A percentile compares a stretch with the other conserved stretches of the same genome.
phyloP scores from a whole-genome alignment of 306 rosid species.

The Macrotyloma uniflorum region DNA sequence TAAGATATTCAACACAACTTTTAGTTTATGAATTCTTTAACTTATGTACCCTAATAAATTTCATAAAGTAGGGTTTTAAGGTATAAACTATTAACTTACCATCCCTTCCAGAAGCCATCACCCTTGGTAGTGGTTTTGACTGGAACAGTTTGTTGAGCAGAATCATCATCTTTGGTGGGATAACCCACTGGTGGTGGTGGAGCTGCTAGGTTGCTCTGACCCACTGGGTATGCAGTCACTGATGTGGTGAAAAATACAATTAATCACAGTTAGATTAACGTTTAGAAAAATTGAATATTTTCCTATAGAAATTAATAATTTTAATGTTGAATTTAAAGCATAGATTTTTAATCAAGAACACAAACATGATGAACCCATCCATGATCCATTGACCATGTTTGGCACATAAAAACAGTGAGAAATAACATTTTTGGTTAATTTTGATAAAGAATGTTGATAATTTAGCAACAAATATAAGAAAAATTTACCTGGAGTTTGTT shows the following conservation, averaged over 20 bases:
- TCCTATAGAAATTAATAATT: neutral
- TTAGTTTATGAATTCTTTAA: no score
- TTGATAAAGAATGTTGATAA: neutral
- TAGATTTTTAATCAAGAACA: neutral
- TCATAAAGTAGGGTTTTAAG: neutral
- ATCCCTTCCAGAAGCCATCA: slow-evolving; percentile 69
- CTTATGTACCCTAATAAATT: neutral
- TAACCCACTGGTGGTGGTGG: slow-evolving; percentile 56
- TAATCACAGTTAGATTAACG: neutral
- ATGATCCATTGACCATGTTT: neutral
- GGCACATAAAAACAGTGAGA: neutral
- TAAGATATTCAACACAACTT: neutral
- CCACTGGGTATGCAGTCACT: slow-evolving; percentile 47
- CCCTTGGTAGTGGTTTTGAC: slow-evolving; percentile 47
- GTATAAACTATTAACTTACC: slow-evolving; percentile 38
- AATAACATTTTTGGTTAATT: neutral
- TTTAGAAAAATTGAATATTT: neutral
- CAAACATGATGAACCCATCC: neutral
- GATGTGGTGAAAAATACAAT: neutral
- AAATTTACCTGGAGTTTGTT: slow-evolving; percentile 42
- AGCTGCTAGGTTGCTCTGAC: slow-evolving; percentile 19
- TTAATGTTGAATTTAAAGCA: neutral
- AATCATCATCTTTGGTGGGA: slow-evolving; percentile 44
- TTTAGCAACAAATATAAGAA: neutral
- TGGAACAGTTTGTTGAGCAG: slow-evolving; percentile 39